These are phyloP conservation scores for Mycena maculata DNA, from an alignment of 768 basidiomycete species.

Conservation along the genomic window DNA sequence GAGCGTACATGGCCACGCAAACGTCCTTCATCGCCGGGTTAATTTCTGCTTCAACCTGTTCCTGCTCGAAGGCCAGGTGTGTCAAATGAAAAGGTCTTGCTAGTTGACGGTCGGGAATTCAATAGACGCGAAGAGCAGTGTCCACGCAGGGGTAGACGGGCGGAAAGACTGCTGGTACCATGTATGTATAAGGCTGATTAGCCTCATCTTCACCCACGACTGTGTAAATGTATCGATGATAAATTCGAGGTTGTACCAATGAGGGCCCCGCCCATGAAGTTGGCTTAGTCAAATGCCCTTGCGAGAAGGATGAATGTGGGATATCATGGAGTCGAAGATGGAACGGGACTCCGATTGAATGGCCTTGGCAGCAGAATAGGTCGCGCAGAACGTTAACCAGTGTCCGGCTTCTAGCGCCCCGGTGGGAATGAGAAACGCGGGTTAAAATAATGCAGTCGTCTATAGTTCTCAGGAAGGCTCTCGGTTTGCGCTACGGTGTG, in stretches of 20 bases:
- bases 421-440: too few species aligned
- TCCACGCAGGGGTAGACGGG: background rate
- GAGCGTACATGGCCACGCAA: background rate
- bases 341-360: background rate
- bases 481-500: too few species aligned
- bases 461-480: too few species aligned
- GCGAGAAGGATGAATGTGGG: background rate
- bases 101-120: too few species aligned
- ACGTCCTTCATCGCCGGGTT: background rate
- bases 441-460: too few species aligned
- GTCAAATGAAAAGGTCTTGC: too few species aligned
- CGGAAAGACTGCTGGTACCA: background rate
- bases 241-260: conserved; percentile 9
- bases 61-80: background rate
- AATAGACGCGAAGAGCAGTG: background rate
- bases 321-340: background rate
- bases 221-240: background rate
- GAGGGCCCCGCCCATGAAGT: background rate
- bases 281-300: background rate
- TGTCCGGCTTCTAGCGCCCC: background rate
- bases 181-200: background rate
- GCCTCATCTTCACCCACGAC: background rate
- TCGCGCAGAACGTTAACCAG: background rate
- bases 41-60: background rate
- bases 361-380: background rate